Percentiles rank a stretch among this genome's conserved stretches.
Conservation (phyloP, 2,329 filamentous ascomycete genomes). For the Sclerotinia subarctica region DNA sequence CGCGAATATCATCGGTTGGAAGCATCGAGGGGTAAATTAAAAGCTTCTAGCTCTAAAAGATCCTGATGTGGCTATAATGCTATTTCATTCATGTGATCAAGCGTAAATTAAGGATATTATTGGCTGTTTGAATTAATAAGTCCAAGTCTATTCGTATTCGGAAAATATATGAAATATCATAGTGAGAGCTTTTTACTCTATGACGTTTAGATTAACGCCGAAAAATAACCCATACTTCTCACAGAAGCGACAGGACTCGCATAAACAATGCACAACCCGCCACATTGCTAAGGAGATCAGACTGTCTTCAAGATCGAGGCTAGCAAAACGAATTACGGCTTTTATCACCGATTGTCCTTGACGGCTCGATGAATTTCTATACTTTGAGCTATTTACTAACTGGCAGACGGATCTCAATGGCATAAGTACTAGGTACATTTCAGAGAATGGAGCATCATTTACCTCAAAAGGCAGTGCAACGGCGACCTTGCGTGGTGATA, state of each 20-base stretch:
- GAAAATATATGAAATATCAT: neutral
- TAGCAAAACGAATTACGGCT: neutral
- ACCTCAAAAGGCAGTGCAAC: neutral
- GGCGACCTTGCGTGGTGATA: neutral
- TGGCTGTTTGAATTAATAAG: neutral
- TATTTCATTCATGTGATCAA: neutral
- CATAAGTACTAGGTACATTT: neutral
- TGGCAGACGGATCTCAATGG: neutral
- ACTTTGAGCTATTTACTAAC: neutral
- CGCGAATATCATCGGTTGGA: neutral
- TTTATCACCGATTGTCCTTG: neutral
- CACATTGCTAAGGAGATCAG: constrained; percentile 5
- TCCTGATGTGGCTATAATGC: neutral
- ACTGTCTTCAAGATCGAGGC: neutral
- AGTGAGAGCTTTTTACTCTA: neutral
- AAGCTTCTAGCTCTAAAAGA: neutral
- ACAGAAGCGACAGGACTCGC: neutral
- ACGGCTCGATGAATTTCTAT: neutral
- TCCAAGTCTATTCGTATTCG: constrained; percentile 3
- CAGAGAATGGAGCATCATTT: neutral
- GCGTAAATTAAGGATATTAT: neutral
- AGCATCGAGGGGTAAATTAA: neutral
- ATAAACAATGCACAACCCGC: neutral
- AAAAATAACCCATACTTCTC: neutral
- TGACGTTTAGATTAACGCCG: constrained; percentile 5